phyloP scores from a whole-genome alignment of 2,329 filamentous ascomycete genomes.

The Clarireedia sp. region DNA sequence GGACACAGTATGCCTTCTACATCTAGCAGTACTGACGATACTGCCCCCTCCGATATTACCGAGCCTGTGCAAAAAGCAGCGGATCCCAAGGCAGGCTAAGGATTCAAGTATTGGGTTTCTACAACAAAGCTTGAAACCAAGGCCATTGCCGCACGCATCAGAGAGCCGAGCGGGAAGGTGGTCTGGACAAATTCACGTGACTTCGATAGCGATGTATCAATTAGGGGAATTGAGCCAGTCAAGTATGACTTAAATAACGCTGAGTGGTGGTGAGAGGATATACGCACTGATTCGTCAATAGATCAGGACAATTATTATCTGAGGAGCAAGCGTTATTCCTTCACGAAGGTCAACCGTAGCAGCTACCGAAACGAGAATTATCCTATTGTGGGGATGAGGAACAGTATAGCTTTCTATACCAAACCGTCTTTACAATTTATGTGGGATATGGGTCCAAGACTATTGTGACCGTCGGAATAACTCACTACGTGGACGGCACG shows the following conservation, averaged over 20 bases:
- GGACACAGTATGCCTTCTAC: background rate
- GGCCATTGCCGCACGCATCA: background rate
- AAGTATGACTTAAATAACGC: background rate
- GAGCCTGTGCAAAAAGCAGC: background rate
- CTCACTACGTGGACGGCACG: background rate
- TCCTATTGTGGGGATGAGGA: background rate
- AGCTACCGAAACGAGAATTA: background rate
- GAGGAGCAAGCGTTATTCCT: background rate
- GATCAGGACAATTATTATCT: conserved; percentile 6
- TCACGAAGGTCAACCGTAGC: background rate
- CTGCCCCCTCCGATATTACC: background rate
- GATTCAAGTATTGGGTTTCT: conserved; percentile 1
- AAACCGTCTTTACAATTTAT: background rate
- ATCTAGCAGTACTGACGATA: background rate
- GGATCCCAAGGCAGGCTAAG: background rate
- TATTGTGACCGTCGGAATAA: background rate
- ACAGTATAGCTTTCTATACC: background rate
- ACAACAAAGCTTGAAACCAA: background rate
- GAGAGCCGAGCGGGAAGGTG: background rate
- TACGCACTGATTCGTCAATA: background rate
- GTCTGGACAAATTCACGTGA: background rate
- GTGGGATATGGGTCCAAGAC: background rate
- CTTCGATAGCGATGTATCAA: background rate
- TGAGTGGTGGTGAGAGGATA: background rate
- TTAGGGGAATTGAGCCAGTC: background rate